Base-by-base conservation (phyloP, 805 yeast genomes). In the Cyberlindnera mrakii region DNA sequence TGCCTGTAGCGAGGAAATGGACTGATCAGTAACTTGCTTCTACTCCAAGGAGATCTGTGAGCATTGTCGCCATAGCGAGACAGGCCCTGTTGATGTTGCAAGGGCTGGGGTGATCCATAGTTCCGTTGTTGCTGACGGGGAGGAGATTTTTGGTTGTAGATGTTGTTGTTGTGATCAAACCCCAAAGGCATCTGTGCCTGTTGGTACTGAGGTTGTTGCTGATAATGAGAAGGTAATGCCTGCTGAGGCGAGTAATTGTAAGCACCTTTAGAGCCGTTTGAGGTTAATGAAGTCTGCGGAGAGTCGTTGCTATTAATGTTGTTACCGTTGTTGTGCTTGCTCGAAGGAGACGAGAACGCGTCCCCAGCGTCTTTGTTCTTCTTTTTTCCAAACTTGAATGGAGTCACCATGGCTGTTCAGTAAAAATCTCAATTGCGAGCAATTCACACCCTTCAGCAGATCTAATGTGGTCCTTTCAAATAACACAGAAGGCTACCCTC, bases 1-100 rank as follows among this genome's bases (percentile, higher is more conserved):
- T 91, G 98, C 53, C 97, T 82, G 60, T 88, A 89, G 35, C 99
- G 77, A 3, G 99, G 98, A 58, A 91, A 89, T 1, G 98, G 99
- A 3, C 93, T 85, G 50, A 79, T 75, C 45, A 67, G 68, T 14
- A 85, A 64, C 55, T 79, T 80, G 49, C 75, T 73, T 50, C 82
- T 69, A 40, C 67, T 70, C 95, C 93, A 85, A 1, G 90, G 89
- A 0, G 52, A n/a, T 39, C 47, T 44, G 32, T 62, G 67, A 27
- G 54, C 58, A 8, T 43, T 48, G 6, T 58, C 58, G 30, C 15
- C 37, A 34, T 25, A 38, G 38, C 4, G 35, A 35, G 43, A 37
- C 14, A 41, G 45, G 2, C 44, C 43, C 14, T 33, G 45, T 45
- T 33, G 61, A 52, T 11, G 62, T 47, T 25, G 61, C 53, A 33